Evolutionary conservation across 257 asterid genomes (phyloP).

Genomic region (Jacaranda copaia): DNA sequence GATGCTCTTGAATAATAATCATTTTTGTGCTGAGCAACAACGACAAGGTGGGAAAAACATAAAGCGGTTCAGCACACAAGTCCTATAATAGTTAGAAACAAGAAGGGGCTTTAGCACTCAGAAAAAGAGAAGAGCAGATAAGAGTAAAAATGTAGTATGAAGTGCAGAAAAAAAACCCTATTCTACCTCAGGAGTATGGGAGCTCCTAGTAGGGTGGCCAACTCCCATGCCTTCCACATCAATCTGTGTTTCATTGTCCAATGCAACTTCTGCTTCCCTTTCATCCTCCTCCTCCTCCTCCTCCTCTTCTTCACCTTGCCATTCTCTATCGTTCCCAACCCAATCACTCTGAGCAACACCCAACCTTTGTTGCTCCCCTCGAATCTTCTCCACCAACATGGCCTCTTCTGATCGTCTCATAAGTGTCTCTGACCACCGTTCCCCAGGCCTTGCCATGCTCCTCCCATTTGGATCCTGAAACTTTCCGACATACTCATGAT

Average conservation of each 20-base stretch:
- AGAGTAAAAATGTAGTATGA: constrained; percentile 10
- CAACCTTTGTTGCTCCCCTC: constrained; percentile 83
- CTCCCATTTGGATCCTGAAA: constrained; percentile 92
- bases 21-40: background rate
- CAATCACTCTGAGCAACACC: constrained; percentile 91
- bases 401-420: constrained; percentile 91
- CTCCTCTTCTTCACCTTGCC: constrained; percentile 48
- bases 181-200: constrained; percentile 54
- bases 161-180: constrained; percentile 18
- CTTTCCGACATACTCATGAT: constrained; percentile 88
- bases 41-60: background rate
- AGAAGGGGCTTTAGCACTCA: background rate
- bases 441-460: constrained; percentile 97
- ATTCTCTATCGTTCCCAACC: constrained; percentile 70
- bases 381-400: constrained; percentile 73
- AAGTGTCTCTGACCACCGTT: constrained; percentile 94
- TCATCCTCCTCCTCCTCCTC: constrained; percentile 51
- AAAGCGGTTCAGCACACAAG: background rate
- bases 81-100: background rate
- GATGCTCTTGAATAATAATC: background rate
- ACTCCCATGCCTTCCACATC: constrained; percentile 34
- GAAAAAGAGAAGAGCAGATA: constrained; percentile 9
- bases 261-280: constrained; percentile 35
- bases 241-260: constrained; percentile 38
- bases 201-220: constrained; percentile 41